Base-by-base conservation (phyloP, 805 yeast genomes). In the Ogataea saltuana region DNA sequence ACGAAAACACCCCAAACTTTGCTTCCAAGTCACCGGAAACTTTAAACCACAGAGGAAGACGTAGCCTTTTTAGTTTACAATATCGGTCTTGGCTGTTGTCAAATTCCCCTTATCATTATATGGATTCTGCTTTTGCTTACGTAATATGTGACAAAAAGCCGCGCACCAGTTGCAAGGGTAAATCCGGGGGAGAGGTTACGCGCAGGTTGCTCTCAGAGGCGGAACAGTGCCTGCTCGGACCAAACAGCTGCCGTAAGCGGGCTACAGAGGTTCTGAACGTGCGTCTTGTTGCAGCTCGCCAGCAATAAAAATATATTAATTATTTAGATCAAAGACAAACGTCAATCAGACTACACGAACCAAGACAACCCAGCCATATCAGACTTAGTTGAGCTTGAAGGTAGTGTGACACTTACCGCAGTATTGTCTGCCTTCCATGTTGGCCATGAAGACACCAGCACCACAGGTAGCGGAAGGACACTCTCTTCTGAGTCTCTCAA, bases 331-430 rank as follows among this genome's bases (percentile, higher is more conserved):
- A n/a, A 13, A 32, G 35, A 32, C 16, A 16, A 4, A 11, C 35
- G 18, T 8, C 25, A 8, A 20, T 12, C 12, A 32, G 26, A 22
- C 26, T 12, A 16, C 38, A 22, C 17, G 20, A 34, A 20, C 27
- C 38, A 34, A 23, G 27, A 19, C 36, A n/a, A 23, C 21, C 15
- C 25, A 32, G 15, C n/a, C 15, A 28, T 21, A 10, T 22, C 20
- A 31, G n/a, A 17, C 27, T 38, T 48, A 58, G 56, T 66, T 60
- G 45, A 70, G 69, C 71, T 82, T 85, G 79, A 83, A 85, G 74
- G 97, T 90, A 67, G 85, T 78, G 85, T 90, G 97, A 81, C 99
- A 93, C 81, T 87, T 89, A 80, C 99, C 99, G 80, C 99, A 93
- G 97, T 93, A 93, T 77, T 86, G 95, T 83, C 99, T 90, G 85